Evolutionary conservation across 2,329 filamentous ascomycete species (phyloP).

Genomic region (Penicillium sp.): DNA sequence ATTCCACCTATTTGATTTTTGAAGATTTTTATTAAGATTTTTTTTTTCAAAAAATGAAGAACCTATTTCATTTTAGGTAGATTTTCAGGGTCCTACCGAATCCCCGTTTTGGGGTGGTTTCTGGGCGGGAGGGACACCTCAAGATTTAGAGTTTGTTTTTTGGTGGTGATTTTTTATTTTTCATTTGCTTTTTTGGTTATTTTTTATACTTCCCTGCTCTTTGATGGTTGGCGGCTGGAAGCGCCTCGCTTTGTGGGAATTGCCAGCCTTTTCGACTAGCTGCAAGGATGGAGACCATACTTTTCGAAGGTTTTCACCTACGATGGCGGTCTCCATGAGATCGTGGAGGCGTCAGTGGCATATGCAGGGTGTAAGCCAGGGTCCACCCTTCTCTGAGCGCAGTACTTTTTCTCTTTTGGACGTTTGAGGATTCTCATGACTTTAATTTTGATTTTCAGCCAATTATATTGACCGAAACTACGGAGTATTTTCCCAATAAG

Average conservation of each 20-base stretch:
- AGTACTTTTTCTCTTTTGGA: background rate
- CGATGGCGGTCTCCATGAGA: slow-evolving; percentile 10
- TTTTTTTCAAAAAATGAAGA: too few relatives aligned
- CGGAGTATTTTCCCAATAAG: background rate
- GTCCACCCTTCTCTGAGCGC: background rate
- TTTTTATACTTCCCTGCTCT: background rate
- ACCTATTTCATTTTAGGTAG: slow-evolving; percentile 3
- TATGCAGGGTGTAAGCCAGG: slow-evolving; percentile 22
- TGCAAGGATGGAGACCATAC: slow-evolving; percentile 15
- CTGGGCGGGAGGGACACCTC: slow-evolving; percentile 5
- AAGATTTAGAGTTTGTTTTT: slow-evolving; percentile 15
- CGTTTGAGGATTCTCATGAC: background rate
- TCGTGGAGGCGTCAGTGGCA: slow-evolving; percentile 21
- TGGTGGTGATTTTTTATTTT: background rate
- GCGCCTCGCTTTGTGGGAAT: background rate
- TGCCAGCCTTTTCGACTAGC: background rate
- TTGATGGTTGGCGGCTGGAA: background rate
- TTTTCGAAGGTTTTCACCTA: slow-evolving; percentile 5
- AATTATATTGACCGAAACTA: background rate
- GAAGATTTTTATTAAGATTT: too few relatives aligned
- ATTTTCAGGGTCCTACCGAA: slow-evolving; percentile 24
- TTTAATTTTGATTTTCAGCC: background rate
- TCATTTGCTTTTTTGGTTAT: background rate
- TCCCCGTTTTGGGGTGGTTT: slow-evolving; percentile 8
- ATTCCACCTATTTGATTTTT: too few relatives aligned